Conservation (phyloP, 129 eudicot species). For the Helichrysum umbraculigerum region DNA sequence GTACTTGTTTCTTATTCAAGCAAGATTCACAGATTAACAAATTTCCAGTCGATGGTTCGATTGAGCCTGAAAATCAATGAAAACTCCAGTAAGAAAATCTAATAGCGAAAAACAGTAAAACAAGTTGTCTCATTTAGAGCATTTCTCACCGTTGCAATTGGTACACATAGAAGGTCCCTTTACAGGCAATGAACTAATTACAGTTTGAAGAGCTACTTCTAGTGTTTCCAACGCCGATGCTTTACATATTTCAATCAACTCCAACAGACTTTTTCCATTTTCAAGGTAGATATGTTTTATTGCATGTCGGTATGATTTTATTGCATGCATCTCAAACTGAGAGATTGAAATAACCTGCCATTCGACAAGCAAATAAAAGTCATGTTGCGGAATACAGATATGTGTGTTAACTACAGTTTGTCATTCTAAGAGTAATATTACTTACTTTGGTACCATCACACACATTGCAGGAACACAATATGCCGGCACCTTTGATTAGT, state of each 20-base stretch:
- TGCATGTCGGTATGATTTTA: constrained; percentile 73
- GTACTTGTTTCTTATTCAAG: constrained; percentile 16
- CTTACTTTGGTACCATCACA: constrained; percentile 78
- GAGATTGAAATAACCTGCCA: constrained; percentile 76
- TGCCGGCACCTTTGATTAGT: constrained; percentile 66
- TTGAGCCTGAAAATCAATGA: constrained; percentile 24
- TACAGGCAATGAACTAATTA: constrained; percentile 71
- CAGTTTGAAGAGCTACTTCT: constrained; percentile 56
- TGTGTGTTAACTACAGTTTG: not conserved
- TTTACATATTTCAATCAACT: constrained; percentile 70
- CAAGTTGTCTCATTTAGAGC: not conserved
- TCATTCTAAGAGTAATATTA: constrained; percentile 14
- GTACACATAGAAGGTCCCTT: constrained; percentile 56
- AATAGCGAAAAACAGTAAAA: constrained; percentile 9
- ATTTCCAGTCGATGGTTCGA: constrained; percentile 26
- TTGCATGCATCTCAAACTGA: constrained; percentile 88
- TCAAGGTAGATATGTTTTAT: constrained; percentile 74
- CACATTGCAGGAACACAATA: constrained; percentile 70
- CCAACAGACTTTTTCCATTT: constrained; percentile 84
- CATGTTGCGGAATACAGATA: not conserved
- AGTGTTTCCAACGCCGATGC: constrained; percentile 46
- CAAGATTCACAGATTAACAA: constrained; percentile 32
- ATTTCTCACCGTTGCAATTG: constrained; percentile 54
- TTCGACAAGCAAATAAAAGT: constrained; percentile 17
- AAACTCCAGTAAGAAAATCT: constrained; percentile 8